Base-by-base conservation (phyloP, 805 yeast genomes). In the Candida sonorensis region DNA sequence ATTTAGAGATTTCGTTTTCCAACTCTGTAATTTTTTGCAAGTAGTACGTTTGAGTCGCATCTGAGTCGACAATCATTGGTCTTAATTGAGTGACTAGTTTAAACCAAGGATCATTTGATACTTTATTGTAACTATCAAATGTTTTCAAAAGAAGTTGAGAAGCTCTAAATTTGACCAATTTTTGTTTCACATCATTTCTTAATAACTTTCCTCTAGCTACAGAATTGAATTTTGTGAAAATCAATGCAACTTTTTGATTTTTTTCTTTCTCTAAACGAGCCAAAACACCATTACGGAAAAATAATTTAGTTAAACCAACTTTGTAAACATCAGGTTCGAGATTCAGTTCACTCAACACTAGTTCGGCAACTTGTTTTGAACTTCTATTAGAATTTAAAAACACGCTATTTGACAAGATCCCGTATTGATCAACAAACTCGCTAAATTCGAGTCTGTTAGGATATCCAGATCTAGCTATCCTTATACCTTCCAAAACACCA, bases 401-500 rank as follows among this genome's bases (percentile, higher is more conserved):
- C 24, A 64, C 58, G 29, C 69, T 69, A 11, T 67, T 61, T 7
- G 76, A 67, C 17, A 92, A 61, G n/a, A 88, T 72, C 19, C 72
- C 72, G 53, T 92, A 92, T 33, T 95, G 69, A 23, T 64, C 67
- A 31, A 71, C 74, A 59, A 92, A 92, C 29, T 85, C 90, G 27
- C 77, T 73, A 56, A 88, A 90, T 18, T 78, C 74, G 51, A 90
- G 75, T 43, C 96, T 73, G 57, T 92, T 92, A 5, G 99, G 99
- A 56, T 81, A 92, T 2, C 99, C 99, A 7, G 95, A 86, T 42
- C 99, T 72, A 0, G 97, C 95, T 38, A 92, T 92, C 57, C 98
- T 72, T 19, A 92, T 92, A 40, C 99, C 99, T 65, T 92, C 99
- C 31, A 92, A 62, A 11, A 92, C 99, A 71, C 99, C 99, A 51